A percentile compares a stretch with the other conserved stretches of the same genome.
These are phyloP conservation scores for Magnusiomyces ingens DNA, from an alignment of 1,139 yeast genomes.

Conservation along the genomic window DNA sequence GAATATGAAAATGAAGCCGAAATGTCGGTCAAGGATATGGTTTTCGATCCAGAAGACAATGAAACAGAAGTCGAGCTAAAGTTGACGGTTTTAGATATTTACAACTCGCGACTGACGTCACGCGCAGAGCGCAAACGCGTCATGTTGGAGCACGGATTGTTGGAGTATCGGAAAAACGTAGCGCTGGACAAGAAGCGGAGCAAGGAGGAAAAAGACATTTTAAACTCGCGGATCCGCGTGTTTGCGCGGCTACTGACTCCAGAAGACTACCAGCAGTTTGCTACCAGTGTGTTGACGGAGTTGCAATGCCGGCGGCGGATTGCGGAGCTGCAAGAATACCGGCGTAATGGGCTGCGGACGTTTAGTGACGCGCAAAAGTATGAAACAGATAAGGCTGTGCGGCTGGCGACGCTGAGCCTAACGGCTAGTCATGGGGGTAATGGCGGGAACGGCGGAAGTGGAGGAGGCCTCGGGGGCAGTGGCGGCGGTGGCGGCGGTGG, in stretches of 20 bases:
- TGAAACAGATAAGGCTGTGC: slow-evolving; percentile 72
- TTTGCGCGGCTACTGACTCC: slow-evolving; percentile 76
- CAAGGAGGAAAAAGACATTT: slow-evolving; percentile 83
- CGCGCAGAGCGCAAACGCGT: slow-evolving; percentile 90
- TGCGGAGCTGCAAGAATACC: slow-evolving; percentile 87
- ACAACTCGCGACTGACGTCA: slow-evolving; percentile 79
- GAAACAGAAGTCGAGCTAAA: slow-evolving; percentile 84
- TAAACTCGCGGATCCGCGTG: slow-evolving; percentile 61
- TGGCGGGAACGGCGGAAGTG: slow-evolving; percentile 11
- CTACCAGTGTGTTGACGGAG: slow-evolving; percentile 68
- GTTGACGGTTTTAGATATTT: slow-evolving; percentile 78
- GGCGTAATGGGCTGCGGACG: slow-evolving; percentile 80
- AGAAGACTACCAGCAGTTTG: slow-evolving; percentile 68
- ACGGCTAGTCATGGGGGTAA: not conserved
- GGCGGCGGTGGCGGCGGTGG: not conserved
- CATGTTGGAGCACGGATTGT: slow-evolving; percentile 63
- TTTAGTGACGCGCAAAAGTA: slow-evolving; percentile 77
- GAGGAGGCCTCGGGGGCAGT: not conserved
- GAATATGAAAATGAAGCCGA: slow-evolving; percentile 98
- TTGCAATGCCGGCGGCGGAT: slow-evolving; percentile 73
- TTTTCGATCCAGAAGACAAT: slow-evolving; percentile 88
- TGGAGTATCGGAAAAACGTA: slow-evolving; percentile 79
- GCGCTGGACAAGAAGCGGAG: slow-evolving; percentile 71
- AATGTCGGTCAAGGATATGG: slow-evolving; percentile 86
- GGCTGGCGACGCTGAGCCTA: slow-evolving; percentile 26